phyloP scores from a whole-genome alignment of 1,284 basidiomycete genomes.

The Moesziomyces sp. region DNA sequence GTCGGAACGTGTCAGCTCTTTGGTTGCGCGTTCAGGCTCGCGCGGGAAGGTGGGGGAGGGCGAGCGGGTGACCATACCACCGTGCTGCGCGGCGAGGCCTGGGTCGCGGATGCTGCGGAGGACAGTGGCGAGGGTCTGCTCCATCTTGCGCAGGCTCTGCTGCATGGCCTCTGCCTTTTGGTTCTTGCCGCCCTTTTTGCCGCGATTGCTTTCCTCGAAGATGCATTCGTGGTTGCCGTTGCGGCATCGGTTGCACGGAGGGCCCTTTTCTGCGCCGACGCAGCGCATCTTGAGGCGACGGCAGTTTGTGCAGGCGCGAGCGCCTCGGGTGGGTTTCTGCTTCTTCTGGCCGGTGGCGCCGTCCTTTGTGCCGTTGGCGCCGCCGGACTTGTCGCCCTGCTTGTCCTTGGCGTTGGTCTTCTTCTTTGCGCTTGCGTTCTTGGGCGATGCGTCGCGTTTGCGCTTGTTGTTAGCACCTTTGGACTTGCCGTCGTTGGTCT shows the following conservation, averaged over 20 bases:
- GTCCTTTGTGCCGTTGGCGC: conserved; percentile 12
- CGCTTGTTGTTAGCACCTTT: conserved; percentile 36
- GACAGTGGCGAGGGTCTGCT: conserved; percentile 61
- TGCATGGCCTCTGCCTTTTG: conserved; percentile 64
- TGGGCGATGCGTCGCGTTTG: conserved; percentile 38
- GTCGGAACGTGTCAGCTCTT: conserved; percentile 17
- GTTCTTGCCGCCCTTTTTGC: conserved; percentile 65
- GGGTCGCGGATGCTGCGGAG: conserved; percentile 62
- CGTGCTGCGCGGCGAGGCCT: conserved; percentile 42
- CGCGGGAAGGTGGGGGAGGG: conserved; percentile 31
- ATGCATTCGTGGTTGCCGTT: conserved; percentile 64
- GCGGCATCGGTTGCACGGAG: conserved; percentile 79
- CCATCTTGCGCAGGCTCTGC: conserved; percentile 65
- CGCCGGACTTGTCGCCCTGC: conserved; percentile 6
- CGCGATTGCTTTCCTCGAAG: conserved; percentile 66
- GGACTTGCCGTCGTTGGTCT: conserved; percentile 14
- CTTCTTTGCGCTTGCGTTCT: conserved; percentile 25
- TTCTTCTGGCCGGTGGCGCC: conserved; percentile 45
- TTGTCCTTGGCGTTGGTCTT: conserved; percentile 15
- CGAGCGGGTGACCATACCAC: conserved; percentile 51
- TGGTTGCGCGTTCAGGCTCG: conserved; percentile 7
- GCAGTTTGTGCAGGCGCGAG: conserved; percentile 90
- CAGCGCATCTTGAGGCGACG: conserved; percentile 98
- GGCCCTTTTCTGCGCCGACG: conserved; percentile 88
- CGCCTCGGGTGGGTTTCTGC: conserved; percentile 64